Percentiles rank a stretch among this genome's conserved stretches.
These are phyloP conservation scores for Dactylellina haptotyla DNA, from an alignment of 2,329 filamentous ascomycete genomes.

Conservation along the genomic window DNA sequence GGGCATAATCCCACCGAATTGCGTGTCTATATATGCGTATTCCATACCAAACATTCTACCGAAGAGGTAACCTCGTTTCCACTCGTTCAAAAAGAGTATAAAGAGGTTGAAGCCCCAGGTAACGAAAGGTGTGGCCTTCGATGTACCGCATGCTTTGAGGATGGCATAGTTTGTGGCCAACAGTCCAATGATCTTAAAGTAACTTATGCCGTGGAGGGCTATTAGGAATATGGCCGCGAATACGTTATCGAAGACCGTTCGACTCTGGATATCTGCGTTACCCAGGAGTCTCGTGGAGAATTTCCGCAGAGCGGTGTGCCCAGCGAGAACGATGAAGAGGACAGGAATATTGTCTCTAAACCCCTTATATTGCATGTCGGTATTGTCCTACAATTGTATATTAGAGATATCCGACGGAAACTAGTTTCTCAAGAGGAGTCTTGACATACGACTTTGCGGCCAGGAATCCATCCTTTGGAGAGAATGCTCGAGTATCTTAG, in stretches of 20 bases:
- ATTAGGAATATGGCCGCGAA: slow-evolving; percentile 84
- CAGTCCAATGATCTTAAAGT: slow-evolving; percentile 82
- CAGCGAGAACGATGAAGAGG: slow-evolving; percentile 73
- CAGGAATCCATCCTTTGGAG: slow-evolving; percentile 87
- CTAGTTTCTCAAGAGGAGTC: not conserved
- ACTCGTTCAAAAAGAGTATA: slow-evolving; percentile 88
- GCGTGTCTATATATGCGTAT: slow-evolving; percentile 74
- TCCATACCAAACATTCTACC: slow-evolving; percentile 65
- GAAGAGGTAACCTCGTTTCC: slow-evolving; percentile 80
- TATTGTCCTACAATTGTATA: slow-evolving; percentile 74
- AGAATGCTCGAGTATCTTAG: slow-evolving; percentile 76
- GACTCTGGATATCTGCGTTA: slow-evolving; percentile 63
- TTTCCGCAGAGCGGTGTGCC: slow-evolving; percentile 53
- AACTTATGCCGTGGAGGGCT: slow-evolving; percentile 84
- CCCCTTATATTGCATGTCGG: slow-evolving; percentile 84
- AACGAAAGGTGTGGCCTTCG: slow-evolving; percentile 73
- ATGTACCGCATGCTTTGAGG: slow-evolving; percentile 56
- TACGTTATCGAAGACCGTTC: slow-evolving; percentile 80
- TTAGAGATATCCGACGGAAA: not conserved
- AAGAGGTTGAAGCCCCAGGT: slow-evolving; percentile 93
- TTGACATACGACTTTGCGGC: slow-evolving; percentile 80
- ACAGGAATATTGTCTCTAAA: slow-evolving; percentile 89
- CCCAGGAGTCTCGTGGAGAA: slow-evolving; percentile 69
- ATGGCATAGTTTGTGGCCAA: slow-evolving; percentile 83
- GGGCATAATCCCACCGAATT: slow-evolving; percentile 80